A percentile compares a stretch with the other conserved stretches of the same genome.
Conservation (phyloP, 352 stramenopile species). For the Blastocystis sp. region DNA sequence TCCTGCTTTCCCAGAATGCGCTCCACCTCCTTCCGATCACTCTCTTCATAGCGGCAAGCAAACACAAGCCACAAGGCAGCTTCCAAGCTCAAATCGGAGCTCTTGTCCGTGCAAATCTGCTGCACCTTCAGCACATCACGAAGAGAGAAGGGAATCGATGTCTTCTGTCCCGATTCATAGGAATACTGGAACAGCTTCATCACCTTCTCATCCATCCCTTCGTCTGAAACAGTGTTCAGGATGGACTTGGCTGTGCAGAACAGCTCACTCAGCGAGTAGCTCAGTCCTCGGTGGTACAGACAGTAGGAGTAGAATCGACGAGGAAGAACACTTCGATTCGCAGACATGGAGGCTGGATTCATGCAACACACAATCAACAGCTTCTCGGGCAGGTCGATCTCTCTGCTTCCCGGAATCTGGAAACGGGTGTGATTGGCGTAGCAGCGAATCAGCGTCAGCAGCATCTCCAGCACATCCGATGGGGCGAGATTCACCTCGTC, state of each 20-base stretch:
- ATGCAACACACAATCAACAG: constrained; percentile 53
- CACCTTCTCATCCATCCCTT: not conserved
- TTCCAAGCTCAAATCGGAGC: not conserved
- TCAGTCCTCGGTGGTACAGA: constrained; percentile 21
- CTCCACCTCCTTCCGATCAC: not conserved
- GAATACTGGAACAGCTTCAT: not conserved
- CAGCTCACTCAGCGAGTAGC: constrained; percentile 31
- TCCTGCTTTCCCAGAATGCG: not conserved
- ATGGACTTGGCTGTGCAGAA: constrained; percentile 20
- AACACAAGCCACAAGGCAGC: not conserved
- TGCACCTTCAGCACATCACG: constrained; percentile 17
- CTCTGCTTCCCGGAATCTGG: constrained; percentile 19
- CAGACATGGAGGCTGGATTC: constrained; percentile 53
- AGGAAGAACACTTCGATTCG: constrained; percentile 44
- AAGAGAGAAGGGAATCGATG: constrained; percentile 1
- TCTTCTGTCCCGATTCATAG: not conserved
- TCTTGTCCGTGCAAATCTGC: not conserved
- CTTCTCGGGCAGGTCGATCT: constrained; percentile 3
- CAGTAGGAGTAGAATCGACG: constrained; percentile 22
- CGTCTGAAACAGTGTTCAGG: not conserved
- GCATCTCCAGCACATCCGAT: constrained; percentile 44
- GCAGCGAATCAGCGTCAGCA: constrained; percentile 21
- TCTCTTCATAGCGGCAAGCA: constrained; percentile 7
- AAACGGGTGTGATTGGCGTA: constrained; percentile 23
- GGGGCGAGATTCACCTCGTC: constrained; percentile 62